phyloP scores from a whole-genome alignment of 1,139 yeast species.

The Suhomyces bolitotheri region DNA sequence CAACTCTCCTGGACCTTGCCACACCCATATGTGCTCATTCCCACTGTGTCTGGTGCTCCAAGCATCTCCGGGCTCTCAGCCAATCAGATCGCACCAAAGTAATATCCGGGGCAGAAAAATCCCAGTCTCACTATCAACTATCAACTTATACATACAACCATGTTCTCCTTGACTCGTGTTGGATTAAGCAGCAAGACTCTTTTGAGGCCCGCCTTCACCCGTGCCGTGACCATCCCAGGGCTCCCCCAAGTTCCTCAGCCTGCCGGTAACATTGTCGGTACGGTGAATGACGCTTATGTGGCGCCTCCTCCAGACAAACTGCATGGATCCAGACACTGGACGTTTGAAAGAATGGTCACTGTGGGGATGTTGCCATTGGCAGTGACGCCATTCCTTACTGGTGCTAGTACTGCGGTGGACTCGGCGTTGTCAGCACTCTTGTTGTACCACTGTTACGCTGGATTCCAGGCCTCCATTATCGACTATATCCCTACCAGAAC shows the following conservation, averaged over 20 bases:
- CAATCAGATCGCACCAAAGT: slow-evolving; percentile 14
- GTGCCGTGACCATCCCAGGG: slow-evolving; percentile 20
- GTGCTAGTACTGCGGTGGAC: slow-evolving; percentile 55
- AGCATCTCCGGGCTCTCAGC: too few relatives aligned
- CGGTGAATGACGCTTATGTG: slow-evolving; percentile 71
- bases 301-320: slow-evolving; percentile 55
- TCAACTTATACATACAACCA: slow-evolving; percentile 10
- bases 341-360: slow-evolving; percentile 60
- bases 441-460: slow-evolving; percentile 66
- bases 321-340: slow-evolving; percentile 77
- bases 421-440: slow-evolving; percentile 55
- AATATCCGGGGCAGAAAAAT: slow-evolving; percentile 15
- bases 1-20: too few relatives aligned
- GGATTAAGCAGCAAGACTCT: slow-evolving; percentile 26
- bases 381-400: slow-evolving; percentile 62
- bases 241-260: slow-evolving; percentile 62
- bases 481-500: slow-evolving; percentile 78
- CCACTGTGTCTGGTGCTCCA: too few relatives aligned
- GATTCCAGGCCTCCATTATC: slow-evolving; percentile 74
- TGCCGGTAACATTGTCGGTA: slow-evolving; percentile 72
- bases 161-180: slow-evolving; percentile 31
- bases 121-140: slow-evolving; percentile 6
- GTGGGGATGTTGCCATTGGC: slow-evolving; percentile 63
- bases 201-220: slow-evolving; percentile 17
- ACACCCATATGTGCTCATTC: too few relatives aligned